Evolutionary conservation across 2,329 filamentous ascomycete genomes (phyloP), one percentile per base, ranked within the genome.

Genomic region (Fusarium sp.): DNA sequence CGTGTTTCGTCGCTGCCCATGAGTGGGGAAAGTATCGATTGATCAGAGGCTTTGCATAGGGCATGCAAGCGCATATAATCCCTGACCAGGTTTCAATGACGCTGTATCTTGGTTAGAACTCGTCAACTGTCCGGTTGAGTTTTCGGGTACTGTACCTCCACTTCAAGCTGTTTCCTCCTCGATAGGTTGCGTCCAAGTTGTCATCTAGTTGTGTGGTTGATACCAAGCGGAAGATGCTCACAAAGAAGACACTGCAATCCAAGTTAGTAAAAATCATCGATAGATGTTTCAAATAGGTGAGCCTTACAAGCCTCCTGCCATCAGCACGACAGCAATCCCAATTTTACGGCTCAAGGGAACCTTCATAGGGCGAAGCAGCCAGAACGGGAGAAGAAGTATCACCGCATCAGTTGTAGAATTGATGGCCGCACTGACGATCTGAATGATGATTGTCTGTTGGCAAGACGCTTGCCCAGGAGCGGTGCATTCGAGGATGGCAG

Each of bases 231-330:
- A 68, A 24, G 4, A 71, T 58, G 61, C 68, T 71, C 13, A 71
- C 68, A 4, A 56, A 41, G 10, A 57, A 27, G 9, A 68, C 68
- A 27, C 68, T 71, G 8, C 2, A 37, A 1, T 14, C 16, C 14
- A 10, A 20, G 22, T 29, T 9, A 39, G 65, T 14, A 9, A 1
- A 4, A 8, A 7, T 7, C n/a, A 2, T 1, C 6, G 5, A 3
- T 9, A 27, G 9, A n/a, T 16, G 13, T 11, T 8, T 16, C 4
- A 24, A 4, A 4, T 8, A 18, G 14, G 3, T 8, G 37, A 14
- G 2, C 27, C 65, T 65, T 22, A 71, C 68, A 71, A 71, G 6
- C 68, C 68, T 48, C 68, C 68, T 1, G 67, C 59, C 67, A 72
- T 72, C 10, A 67, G 14, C 3, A 69, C 39, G 5, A 72, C 1